Conservation (phyloP, 805 yeast genomes). For the Lipomyces mesembrius region DNA sequence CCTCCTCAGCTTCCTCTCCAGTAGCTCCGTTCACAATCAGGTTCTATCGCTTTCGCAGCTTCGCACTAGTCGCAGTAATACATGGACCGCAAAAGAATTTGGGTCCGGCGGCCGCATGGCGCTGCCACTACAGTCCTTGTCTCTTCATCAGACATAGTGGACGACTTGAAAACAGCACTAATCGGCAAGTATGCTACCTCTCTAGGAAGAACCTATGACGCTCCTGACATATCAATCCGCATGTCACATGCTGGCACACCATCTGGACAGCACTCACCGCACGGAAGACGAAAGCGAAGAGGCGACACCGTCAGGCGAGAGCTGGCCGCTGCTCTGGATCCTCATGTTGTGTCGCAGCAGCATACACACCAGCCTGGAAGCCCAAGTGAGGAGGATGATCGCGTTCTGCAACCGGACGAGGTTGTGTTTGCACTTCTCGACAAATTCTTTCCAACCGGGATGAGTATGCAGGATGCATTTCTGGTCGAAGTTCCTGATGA, state of each 20-base stretch:
- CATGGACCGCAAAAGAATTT: conserved; percentile 43
- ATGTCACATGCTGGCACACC: conserved; percentile 27
- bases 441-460: conserved; percentile 65
- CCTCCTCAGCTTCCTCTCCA: neutral
- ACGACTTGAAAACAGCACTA: conserved; percentile 75
- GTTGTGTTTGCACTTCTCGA: conserved; percentile 63
- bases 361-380: neutral
- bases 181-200: conserved; percentile 70
- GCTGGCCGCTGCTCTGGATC: conserved; percentile 6
- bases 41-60: neutral
- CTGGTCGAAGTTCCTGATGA: conserved; percentile 55
- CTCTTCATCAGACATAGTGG: conserved; percentile 67
- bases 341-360: neutral
- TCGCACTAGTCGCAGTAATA: neutral
- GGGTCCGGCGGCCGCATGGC: conserved; percentile 48
- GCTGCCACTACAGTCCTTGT: conserved; percentile 72
- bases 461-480: conserved; percentile 68
- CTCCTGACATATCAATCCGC: conserved; percentile 59
- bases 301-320: conserved; percentile 9
- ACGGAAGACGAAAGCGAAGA: conserved; percentile 13
- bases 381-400: conserved; percentile 16
- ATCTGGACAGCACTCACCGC: conserved; percentile 10
- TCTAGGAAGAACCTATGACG: conserved; percentile 63
- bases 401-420: conserved; percentile 59
- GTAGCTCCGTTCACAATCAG: neutral